Evolutionary conservation across 257 asterid genomes (phyloP).

Genomic region (Handroanthus guayacan): DNA sequence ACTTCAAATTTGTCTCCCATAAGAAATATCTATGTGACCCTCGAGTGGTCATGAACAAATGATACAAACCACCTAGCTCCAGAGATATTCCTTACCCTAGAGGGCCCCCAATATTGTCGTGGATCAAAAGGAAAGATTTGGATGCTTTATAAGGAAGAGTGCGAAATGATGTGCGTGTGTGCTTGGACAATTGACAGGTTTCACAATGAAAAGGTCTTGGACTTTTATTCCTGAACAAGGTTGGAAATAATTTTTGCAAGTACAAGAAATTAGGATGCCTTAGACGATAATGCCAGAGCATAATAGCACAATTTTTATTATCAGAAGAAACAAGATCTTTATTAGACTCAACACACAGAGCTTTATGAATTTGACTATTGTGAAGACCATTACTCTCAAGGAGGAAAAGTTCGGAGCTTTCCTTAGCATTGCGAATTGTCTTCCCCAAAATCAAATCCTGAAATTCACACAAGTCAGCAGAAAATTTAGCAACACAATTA

Average conservation of each 20-base stretch:
- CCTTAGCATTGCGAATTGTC: neutral
- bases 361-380: neutral
- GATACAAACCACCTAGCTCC: neutral
- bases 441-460: neutral
- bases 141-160: neutral
- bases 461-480: neutral
- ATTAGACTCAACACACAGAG: too few relatives aligned
- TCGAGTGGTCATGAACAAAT: slow-evolving; percentile 15
- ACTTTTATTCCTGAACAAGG: neutral
- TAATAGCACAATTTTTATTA: neutral
- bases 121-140: neutral
- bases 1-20: slow-evolving; percentile 19
- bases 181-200: slow-evolving; percentile 1
- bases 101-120: neutral
- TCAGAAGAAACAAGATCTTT: too few relatives aligned
- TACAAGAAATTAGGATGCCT: neutral
- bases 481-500: neutral
- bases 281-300: neutral
- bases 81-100: neutral
- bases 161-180: neutral
- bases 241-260: neutral
- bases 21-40: neutral
- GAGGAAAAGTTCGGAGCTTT: neutral
- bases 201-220: neutral
- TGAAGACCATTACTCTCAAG: neutral